These are phyloP conservation scores for Medicago arabica DNA, from an alignment of 306 rosid genomes.

Conservation along the genomic window DNA sequence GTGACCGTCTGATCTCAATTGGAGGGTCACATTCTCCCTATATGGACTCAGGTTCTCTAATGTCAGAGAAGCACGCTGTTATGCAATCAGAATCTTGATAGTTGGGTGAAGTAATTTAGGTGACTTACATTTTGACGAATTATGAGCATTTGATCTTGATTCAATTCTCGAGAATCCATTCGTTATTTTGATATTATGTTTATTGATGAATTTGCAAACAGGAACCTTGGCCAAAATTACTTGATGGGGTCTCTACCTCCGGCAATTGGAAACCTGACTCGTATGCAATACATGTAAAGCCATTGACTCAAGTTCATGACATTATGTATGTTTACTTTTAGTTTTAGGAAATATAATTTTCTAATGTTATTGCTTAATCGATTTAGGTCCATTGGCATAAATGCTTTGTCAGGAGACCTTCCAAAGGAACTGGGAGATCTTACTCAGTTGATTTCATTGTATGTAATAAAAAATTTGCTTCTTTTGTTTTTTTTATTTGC, in stretches of 20 bases:
- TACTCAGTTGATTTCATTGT: constrained; percentile 52
- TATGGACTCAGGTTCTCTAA: no score
- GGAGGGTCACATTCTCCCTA: no score
- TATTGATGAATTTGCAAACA: constrained; percentile 38
- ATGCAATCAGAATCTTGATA: no score
- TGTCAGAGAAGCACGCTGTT: no score
- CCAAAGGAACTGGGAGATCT: constrained; percentile 79
- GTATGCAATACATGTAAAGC: constrained; percentile 74
- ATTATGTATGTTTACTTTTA: constrained; percentile 1
- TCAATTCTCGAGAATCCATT: no score
- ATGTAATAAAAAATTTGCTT: constrained; percentile 40
- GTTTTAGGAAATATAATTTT: no score
- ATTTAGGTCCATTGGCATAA: constrained; percentile 63
- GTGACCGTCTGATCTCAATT: no score
- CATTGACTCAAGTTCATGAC: background rate
- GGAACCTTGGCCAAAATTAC: constrained; percentile 66
- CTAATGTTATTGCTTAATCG: constrained; percentile 19
- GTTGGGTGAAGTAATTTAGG: no score
- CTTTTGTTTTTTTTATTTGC: no score
- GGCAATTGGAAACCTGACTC: constrained; percentile 65
- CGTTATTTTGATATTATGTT: no score
- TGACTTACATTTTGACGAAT: no score
- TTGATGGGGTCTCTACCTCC: constrained; percentile 72
- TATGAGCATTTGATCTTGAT: no score
- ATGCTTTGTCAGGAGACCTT: constrained; percentile 72